Base-by-base conservation (phyloP, 2,329 filamentous ascomycete species). In the Dactylonectria estremocensis region DNA sequence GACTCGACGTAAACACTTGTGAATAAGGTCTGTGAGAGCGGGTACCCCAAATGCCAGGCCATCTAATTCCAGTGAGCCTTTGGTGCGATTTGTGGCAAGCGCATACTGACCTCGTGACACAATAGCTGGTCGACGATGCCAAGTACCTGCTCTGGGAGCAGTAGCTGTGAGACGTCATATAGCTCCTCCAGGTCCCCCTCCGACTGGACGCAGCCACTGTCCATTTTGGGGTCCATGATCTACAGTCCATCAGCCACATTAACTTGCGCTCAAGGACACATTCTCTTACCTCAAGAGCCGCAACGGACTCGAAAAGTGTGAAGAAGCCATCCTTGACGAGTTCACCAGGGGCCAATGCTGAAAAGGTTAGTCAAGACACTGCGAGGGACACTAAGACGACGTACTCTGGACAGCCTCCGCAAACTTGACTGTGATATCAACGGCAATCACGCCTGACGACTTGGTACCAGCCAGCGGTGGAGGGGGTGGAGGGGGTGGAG, bases 201-300 rank as follows among this genome's bases (percentile, higher is more conserved):
- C 8, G 92, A 89, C 20, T 90, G 87, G 7, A 97, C 85, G 72
- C 92, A 95, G 31, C 96, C 96, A 77, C 94, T 98, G 81, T 99
- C 96, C 96, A 99, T 99, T 82, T 98, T 99, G 1, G 93, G 91
- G 77, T 99, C 96, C 94, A 98, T 98, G 75, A 99, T 97, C 96
- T 99, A 52, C n/a, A 18, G 4, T 6, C 9, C 31, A 22, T 66
- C 53, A 61, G 58, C 33, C 37, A 48, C 22, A 14, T 13, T 18
- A 98, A 82, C 98, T 98, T 1, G 93, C 91, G 77, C 98, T 95
- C 93, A 97, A 97, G 74, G 98, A 97, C 95, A 98, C 24, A 9
- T 20, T 22, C 43, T 69, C 82, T 63, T 79, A 88, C 90, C 88
- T 96, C 93, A 22, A 96, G 86, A 73, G 93, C 93, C 69, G 94